Percentiles rank a stretch among this genome's conserved stretches.
Conservation (phyloP, 805 yeast genomes). For the Pichia deserticola region DNA sequence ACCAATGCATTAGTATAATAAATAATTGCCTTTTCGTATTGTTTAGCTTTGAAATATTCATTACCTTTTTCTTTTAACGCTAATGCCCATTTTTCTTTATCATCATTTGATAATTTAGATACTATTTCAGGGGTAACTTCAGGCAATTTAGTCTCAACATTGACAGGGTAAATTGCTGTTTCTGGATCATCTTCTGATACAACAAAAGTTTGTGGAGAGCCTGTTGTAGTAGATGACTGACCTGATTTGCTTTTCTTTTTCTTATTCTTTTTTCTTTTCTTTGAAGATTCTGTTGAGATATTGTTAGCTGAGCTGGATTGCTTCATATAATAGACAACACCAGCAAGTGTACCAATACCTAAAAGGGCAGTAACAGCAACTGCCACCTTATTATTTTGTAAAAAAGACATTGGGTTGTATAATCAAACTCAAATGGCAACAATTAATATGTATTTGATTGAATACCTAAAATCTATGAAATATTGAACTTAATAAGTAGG, state of each 20-base stretch:
- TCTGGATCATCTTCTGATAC: conserved; percentile 12
- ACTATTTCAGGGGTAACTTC: conserved; percentile 41
- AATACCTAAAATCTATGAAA: no score
- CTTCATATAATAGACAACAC: conserved; percentile 37
- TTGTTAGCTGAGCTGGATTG: conserved; percentile 22
- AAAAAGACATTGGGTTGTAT: conserved; percentile 23
- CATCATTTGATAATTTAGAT: conserved; percentile 37
- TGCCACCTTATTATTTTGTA: conserved; percentile 43
- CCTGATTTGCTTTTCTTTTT: conserved; percentile 34
- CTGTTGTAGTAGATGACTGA: conserved; percentile 11
- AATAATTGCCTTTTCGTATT: conserved; percentile 68
- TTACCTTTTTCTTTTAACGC: conserved; percentile 89
- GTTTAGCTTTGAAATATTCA: conserved; percentile 59
- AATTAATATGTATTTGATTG: no score
- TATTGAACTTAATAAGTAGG: no score
- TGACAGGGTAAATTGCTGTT: conserved; percentile 40
- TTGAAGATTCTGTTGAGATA: conserved; percentile 12
- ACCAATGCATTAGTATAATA: conserved; percentile 73
- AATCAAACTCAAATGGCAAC: neutral
- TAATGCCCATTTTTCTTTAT: conserved; percentile 58
- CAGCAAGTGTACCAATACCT: conserved; percentile 42
- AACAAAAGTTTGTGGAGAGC: conserved; percentile 12
- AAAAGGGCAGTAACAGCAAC: conserved; percentile 44
- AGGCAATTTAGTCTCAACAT: conserved; percentile 48
- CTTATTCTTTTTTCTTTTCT: conserved; percentile 32